Base-by-base conservation (phyloP, 148 eudicot species). In the Selenicereus undatus region DNA sequence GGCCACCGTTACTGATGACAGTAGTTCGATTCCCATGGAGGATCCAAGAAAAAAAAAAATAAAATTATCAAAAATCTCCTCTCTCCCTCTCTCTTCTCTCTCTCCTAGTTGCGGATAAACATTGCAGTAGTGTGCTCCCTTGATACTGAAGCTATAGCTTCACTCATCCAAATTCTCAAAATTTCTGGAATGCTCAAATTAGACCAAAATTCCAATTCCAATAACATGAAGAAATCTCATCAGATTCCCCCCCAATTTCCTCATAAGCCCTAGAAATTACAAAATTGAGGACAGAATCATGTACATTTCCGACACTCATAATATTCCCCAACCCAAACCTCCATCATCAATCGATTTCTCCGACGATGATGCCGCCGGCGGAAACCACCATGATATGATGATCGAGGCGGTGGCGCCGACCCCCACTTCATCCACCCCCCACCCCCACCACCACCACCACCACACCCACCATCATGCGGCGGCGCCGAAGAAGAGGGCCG, bases 401-500 rank as follows among this genome's bases (percentile, higher is more conserved):
- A 88, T 89, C 82, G 90, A 90, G 69, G 84, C 82, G 43, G 84
- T 82, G 43, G 68, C 73, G 65, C 76, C 87, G 71, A 74, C 83
- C 10, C 10, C 86, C 58, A 62, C 83, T 81, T 3, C 81, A 20
- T 5, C 80, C 36, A 79, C 62, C 56, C 79, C 76, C 43, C 80
- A 73, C 2, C 32, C 32, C 71, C 83, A 86, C 62, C 86, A 78
- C 5, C 86, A 32, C 58, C 80, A 78, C 66, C 76, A 79, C 82
- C 81, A 76, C 81, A 58, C 83, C 82, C 29, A 87, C 32, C 75
- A 60, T 20, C 35, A 21, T 68, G 52, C 78, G 65, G 10, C 42
- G 30, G 52, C n/a, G 48, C 89, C 90, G 21, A 92, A 94, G 77
- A 93, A 89, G 78, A 82, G 94, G 74, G 97, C 97, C 24, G 97